Conservation (phyloP, 345 rosid species). For the Boechera retrofracta region DNA sequence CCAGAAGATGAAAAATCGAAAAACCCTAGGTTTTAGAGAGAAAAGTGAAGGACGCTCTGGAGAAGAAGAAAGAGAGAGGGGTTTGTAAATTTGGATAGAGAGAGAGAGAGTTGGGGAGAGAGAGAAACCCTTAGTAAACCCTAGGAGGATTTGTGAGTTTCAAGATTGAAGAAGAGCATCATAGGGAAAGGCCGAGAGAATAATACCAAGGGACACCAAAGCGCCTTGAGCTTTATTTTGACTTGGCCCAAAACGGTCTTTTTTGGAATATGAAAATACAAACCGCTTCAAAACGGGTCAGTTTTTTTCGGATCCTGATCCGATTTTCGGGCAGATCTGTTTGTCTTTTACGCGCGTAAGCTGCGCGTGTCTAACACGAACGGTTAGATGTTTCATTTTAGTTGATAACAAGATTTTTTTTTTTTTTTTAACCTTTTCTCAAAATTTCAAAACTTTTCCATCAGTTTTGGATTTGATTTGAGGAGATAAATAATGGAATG, state of each 20-base stretch:
- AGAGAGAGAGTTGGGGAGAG: no score
- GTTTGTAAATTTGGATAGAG: conserved; percentile 1
- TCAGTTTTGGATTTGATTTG: neutral
- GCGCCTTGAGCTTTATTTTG: conserved; percentile 8
- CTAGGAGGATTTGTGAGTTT: conserved; percentile 37
- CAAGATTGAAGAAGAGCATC: conserved; percentile 11
- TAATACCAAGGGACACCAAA: conserved; percentile 20
- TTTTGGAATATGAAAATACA: neutral
- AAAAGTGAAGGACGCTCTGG: conserved; percentile 2
- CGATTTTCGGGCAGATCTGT: conserved; percentile 3
- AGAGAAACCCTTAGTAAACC: conserved; percentile 58
- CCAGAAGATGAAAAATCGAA: conserved; percentile 10
- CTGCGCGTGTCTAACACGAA: conserved; percentile 27
- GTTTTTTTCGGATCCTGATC: conserved; percentile 47
- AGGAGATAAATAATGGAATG: no score
- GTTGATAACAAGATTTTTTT: conserved; percentile 2
- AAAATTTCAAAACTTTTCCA: neutral
- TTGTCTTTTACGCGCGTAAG: neutral
- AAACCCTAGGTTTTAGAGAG: conserved; percentile 42
- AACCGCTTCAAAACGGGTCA: conserved; percentile 45
- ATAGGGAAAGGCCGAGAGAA: conserved; percentile 34
- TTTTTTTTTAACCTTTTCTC: no score
- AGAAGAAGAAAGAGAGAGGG: neutral
- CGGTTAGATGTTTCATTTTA: neutral
- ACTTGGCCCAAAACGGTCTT: conserved; percentile 39